Conservation (phyloP, 306 rosid genomes). For the Malus fusca region DNA sequence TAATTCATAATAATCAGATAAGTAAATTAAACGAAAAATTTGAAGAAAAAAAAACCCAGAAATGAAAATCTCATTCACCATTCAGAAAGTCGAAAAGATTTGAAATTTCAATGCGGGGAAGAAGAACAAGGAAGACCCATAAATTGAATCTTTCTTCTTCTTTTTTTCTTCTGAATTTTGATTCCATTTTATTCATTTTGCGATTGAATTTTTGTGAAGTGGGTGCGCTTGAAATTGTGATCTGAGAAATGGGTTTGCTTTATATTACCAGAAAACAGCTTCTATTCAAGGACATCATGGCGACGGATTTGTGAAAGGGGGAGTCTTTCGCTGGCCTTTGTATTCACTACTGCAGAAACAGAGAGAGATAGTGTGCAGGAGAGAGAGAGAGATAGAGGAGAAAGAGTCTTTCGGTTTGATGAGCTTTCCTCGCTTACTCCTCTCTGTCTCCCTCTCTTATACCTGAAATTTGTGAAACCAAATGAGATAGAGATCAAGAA, state of each 20-base stretch:
- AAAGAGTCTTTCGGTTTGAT: background rate
- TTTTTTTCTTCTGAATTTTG: background rate
- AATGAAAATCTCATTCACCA: background rate
- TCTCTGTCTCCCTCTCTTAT: slow-evolving; percentile 15
- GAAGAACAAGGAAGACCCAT: background rate
- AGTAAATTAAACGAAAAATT: background rate
- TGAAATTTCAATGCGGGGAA: slow-evolving; percentile 10
- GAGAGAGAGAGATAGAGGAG: slow-evolving; percentile 1
- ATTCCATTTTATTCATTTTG: background rate
- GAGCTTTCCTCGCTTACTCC: slow-evolving; percentile 14
- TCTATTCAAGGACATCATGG: slow-evolving; percentile 46
- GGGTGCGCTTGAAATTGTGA: slow-evolving; percentile 6
- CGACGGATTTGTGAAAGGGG: slow-evolving; percentile 28
- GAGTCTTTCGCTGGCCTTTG: slow-evolving; percentile 23
- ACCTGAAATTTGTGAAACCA: background rate
- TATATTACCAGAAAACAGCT: slow-evolving; percentile 45
- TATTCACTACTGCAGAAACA: background rate
- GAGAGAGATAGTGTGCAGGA: background rate
- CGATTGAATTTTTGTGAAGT: slow-evolving; percentile 1
- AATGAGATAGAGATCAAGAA: background rate
- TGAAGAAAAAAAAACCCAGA: slow-evolving; percentile 9
- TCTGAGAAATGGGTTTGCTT: slow-evolving; percentile 16
- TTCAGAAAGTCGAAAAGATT: slow-evolving; percentile 1
- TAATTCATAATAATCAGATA: background rate
- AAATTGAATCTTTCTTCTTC: background rate